phyloP scores from a whole-genome alignment of 2,329 filamentous ascomycete species.

The Oidium heveae region DNA sequence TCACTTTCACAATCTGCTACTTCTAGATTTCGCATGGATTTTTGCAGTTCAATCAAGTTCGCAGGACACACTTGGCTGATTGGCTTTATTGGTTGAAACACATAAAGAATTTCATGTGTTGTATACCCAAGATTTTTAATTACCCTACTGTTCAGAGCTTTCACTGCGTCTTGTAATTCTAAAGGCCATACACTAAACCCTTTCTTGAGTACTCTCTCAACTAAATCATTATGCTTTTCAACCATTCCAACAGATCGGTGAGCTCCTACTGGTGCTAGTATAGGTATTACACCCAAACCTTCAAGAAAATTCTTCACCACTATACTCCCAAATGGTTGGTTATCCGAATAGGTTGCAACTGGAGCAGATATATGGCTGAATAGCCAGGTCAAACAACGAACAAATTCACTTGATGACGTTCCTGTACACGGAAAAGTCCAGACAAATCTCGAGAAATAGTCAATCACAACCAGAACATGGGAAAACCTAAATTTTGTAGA shows the following conservation, averaged over 20 bases:
- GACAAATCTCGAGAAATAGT: too few species aligned
- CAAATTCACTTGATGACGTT: too few species aligned
- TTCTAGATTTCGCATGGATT: too few species aligned
- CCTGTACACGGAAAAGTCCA: too few species aligned
- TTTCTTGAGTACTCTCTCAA: background rate
- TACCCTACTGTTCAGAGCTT: background rate
- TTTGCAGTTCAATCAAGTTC: too few species aligned
- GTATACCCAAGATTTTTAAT: background rate
- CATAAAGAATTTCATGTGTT: background rate
- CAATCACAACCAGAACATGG: too few species aligned
- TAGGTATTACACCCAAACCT: background rate
- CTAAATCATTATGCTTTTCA: constrained; percentile 1
- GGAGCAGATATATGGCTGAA: background rate
- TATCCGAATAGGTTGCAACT: background rate
- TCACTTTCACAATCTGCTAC: too few species aligned
- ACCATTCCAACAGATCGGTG: background rate
- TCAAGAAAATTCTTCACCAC: background rate
- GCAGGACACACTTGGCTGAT: too few species aligned
- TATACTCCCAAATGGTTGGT: background rate
- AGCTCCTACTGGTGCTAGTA: background rate
- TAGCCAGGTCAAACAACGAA: background rate
- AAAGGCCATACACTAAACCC: too few species aligned
- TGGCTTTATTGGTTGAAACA: too few species aligned
- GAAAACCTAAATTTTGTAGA: too few species aligned
- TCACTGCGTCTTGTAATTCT: too few species aligned